Base-by-base conservation (phyloP, 2,329 filamentous ascomycete genomes). In the Ophidiomyces ophidiicola region DNA sequence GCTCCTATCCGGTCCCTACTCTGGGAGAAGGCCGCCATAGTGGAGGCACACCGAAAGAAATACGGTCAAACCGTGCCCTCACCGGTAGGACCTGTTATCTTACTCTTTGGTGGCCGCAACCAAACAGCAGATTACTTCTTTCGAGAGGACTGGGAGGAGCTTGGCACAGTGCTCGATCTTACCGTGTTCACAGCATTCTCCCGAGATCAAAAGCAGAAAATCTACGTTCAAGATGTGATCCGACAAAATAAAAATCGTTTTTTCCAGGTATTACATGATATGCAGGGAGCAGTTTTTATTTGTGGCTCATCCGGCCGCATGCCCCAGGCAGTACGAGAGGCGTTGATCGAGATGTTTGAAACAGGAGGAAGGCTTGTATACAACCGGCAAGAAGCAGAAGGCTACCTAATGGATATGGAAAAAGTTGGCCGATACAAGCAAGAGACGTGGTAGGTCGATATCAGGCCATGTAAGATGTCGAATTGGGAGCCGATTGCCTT, bases 61-160 rank as follows among this genome's bases (percentile, higher is more conserved):
- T 43, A 61, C 12, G 53, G 51, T 0, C 48, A 50, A 1, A 43
- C 51, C 3, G 52, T 57, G 29, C 46, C 43, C 21, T 21, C 25
- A 3, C 37, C 53, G 14, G 46, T 57, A 17, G 68, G 64, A 3
- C 63, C 66, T 0, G 69, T 69, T 2, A 50, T 83, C 0, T 67
- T 98, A 1, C 80, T 96, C 59, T 96, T 85, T 48, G 90, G 90
- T 7, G 85, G 82, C 47, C 78, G 90, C 21, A 92, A 83, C 51
- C 62, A 67, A 7, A 51, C 64, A 0, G 73, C 79, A 0, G 90
- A 98, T 56, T 94, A 75, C 60, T 87, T 86, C 62, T 98, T 90
- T 56, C 59, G 67, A 4, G 59, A 78, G 0, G 87, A 96, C 46
- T 94, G 86, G 86, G 52, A 63, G 1, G 28, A 53, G 0, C 48